Evolutionary conservation across 2,329 filamentous ascomycete species (phyloP).

Genomic region (Orbilia blumenaviensis): DNA sequence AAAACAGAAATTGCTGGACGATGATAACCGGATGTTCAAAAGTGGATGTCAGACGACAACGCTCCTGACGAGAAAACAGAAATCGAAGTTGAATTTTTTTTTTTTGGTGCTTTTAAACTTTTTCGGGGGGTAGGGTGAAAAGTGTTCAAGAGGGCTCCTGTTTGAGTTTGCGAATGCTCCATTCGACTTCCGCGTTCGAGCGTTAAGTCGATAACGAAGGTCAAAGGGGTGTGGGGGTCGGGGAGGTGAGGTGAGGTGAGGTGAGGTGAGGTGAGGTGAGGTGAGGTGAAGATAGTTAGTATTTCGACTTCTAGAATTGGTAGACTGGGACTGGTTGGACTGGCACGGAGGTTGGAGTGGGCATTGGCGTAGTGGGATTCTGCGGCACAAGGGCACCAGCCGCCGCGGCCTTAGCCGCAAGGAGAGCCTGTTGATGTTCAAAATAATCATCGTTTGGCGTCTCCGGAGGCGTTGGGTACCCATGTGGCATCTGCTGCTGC

Average conservation of each 20-base stretch:
- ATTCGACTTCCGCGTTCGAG: background rate
- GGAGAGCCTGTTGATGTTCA: conserved; percentile 49
- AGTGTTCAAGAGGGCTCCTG: conserved; percentile 11
- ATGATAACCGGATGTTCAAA: conserved; percentile 32
- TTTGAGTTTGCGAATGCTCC: conserved; percentile 21
- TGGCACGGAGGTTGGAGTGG: conserved; percentile 53
- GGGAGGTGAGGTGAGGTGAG: background rate
- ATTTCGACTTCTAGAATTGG: conserved; percentile 21
- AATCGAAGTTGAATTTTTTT: conserved; percentile 48
- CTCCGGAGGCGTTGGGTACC: conserved; percentile 85
- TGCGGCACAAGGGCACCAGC: conserved; percentile 53
- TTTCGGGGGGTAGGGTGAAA: conserved; percentile 8
- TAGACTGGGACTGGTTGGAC: conserved; percentile 33
- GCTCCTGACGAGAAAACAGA: conserved; percentile 47
- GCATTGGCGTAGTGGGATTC: conserved; percentile 56
- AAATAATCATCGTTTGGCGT: conserved; percentile 75
- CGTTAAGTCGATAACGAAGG: too few species aligned
- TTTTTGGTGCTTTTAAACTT: conserved; percentile 52
- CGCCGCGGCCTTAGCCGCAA: conserved; percentile 58
- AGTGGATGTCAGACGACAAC: conserved; percentile 41
- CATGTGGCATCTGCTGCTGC: conserved; percentile 71
- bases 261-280: background rate
- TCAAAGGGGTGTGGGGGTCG: background rate
- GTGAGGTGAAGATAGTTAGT: background rate
- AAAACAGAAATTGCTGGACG: conserved; percentile 31